phyloP scores from a whole-genome alignment of 169 alveolate genomes.

The Plasmodium gallinaceum region DNA sequence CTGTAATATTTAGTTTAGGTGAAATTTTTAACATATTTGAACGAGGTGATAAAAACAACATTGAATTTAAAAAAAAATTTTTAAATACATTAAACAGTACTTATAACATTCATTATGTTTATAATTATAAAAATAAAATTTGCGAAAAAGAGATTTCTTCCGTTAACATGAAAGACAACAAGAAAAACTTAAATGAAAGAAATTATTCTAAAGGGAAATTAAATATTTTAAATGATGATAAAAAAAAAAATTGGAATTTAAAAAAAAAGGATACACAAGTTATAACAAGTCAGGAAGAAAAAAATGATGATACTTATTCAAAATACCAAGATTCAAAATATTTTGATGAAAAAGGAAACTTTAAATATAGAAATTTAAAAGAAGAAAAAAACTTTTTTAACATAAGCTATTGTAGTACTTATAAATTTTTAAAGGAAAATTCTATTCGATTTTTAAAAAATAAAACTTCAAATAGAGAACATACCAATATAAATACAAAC shows the following conservation, averaged over 20 bases:
- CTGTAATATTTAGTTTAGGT: constrained; percentile 65
- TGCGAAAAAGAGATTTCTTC: not conserved
- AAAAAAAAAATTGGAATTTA: not conserved
- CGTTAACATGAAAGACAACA: not conserved
- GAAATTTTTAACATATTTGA: constrained; percentile 37
- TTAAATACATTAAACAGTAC: constrained; percentile 5
- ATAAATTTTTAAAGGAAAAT: constrained; percentile 16
- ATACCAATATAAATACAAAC: not conserved
- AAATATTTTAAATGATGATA: not conserved
- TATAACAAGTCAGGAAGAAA: not conserved
- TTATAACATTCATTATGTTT: not conserved
- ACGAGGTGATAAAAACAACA: constrained; percentile 23
- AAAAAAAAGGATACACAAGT: not conserved
- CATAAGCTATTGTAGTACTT: constrained; percentile 44
- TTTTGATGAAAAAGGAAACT: constrained; percentile 54
- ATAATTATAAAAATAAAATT: not conserved
- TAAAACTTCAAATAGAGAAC: not conserved
- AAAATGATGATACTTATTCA: not conserved
- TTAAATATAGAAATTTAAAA: constrained; percentile 20
- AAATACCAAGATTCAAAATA: constrained; percentile 14
- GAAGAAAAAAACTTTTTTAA: constrained; percentile 23
- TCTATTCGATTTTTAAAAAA: constrained; percentile 23
- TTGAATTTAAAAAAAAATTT: constrained; percentile 20
- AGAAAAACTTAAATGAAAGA: not conserved
- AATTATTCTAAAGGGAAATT: not conserved